Evolutionary conservation across 164 flowering plant genomes (phyloP), one percentile per base, ranked within the genome.

Genomic region (Tetracentron sinense): DNA sequence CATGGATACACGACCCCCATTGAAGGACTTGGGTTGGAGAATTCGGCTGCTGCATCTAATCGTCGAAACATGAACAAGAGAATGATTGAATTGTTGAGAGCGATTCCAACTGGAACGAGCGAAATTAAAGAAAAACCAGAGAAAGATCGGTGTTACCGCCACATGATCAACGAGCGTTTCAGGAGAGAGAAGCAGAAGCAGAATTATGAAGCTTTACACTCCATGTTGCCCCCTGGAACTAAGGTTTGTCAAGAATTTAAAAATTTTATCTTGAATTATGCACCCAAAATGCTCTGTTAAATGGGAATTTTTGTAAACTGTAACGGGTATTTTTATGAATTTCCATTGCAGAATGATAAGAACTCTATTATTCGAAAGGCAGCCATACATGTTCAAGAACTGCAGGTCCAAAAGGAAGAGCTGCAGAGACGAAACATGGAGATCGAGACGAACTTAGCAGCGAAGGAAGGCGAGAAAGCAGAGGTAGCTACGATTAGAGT

Each of bases 101-200:
- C 63, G 29, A 75, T 62, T 28, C 55, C 65, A 70, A 46, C 17
- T 1, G 23, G 22, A 53, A 17, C 0, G 6, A 3, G 5, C 12
- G 50, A 19, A 44, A 22, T 17, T 0, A 46, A 8, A 26, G 72
- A 66, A 4, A n/a, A 1, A 16, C 38, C 31, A 0, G 81, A 75
- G 53, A 67, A 56, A n/a, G 72, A 70, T 15, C 58, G 72, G 30
- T 16, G 71, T 61, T 69, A 62, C 27, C 69, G 74, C 17, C 92
- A 81, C 59, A 80, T 73, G 89, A 63, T 87, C 58, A 78, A 56
- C n/a, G 89, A 85, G 82, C 69, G 86, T 22, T 58, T 70, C 64
- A 76, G 89, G 66, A 79, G 93, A 50, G 77, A 73, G 64, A 80
- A 62, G 61, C 74, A 83, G 72, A 80, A 50, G 66, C 71, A 72